phyloP scores from a whole-genome alignment of 2,329 filamentous ascomycete species.

The Penicillium thymicola region DNA sequence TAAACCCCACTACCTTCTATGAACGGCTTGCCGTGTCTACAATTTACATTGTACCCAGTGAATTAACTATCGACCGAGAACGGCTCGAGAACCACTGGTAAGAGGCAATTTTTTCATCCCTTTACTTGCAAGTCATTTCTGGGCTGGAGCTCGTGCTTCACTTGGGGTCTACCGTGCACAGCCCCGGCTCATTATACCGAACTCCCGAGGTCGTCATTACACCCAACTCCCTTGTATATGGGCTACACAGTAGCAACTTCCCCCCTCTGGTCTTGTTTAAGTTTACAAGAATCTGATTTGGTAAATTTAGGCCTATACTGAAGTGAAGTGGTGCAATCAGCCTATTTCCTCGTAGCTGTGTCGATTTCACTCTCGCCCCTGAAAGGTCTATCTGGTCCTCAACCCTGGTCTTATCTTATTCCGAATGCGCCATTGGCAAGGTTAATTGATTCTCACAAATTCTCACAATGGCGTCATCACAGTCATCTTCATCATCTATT shows the following conservation, averaged over 20 bases:
- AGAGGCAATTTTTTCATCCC: neutral
- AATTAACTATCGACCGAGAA: slow-evolving; percentile 1
- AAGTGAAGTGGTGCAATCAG: neutral
- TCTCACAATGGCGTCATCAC: slow-evolving; percentile 31
- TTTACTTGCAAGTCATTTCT: neutral
- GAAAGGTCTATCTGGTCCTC: neutral
- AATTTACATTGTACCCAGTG: neutral
- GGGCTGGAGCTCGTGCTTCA: neutral
- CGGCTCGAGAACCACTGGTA: neutral
- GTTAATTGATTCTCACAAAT: neutral
- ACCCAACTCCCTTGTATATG: neutral
- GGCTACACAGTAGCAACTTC: neutral
- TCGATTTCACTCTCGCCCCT: neutral
- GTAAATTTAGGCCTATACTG: neutral
- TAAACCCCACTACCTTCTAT: neutral
- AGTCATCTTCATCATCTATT: slow-evolving; percentile 29
- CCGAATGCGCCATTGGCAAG: neutral
- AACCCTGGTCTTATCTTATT: neutral
- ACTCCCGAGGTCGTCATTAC: neutral
- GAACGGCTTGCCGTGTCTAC: neutral
- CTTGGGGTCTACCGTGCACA: neutral
- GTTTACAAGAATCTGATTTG: neutral
- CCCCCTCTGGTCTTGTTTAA: neutral
- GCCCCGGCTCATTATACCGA: neutral
- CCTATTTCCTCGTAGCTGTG: neutral